Evolutionary conservation across 2,329 filamentous ascomycete genomes (phyloP).

Genomic region (Paracoccidioides lutzii): DNA sequence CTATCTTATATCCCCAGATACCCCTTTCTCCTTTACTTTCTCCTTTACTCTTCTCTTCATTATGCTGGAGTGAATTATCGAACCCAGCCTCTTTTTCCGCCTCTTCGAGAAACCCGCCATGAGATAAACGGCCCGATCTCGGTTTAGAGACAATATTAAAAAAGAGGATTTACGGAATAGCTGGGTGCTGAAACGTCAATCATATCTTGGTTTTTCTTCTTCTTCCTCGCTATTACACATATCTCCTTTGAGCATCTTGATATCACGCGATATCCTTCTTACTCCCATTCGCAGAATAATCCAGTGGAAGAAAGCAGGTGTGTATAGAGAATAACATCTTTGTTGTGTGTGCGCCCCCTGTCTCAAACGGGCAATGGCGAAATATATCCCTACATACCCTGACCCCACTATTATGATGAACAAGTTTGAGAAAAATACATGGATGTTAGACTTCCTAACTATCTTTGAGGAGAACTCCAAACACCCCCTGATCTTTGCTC

Average conservation of each 20-base stretch:
- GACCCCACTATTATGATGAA: constrained; percentile 22
- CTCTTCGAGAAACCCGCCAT: neutral
- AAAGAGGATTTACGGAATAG: no score
- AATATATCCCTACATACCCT: neutral
- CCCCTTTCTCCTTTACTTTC: neutral
- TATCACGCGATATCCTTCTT: neutral
- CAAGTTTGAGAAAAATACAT: constrained; percentile 13
- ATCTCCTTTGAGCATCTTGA: neutral
- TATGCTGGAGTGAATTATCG: neutral
- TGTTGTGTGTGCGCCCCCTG: no score
- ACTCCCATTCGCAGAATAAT: neutral
- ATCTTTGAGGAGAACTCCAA: constrained; percentile 28
- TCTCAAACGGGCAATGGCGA: no score
- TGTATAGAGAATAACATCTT: no score
- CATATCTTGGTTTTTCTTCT: neutral
- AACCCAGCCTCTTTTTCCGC: neutral
- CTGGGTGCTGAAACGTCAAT: neutral
- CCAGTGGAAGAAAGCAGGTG: neutral
- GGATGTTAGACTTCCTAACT: constrained; percentile 40
- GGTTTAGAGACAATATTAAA: neutral
- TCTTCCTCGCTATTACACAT: neutral
- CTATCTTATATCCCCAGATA: neutral
- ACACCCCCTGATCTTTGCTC: neutral
- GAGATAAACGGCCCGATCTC: neutral
- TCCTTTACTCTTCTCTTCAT: neutral